These are phyloP conservation scores for Lolium perenne DNA, from an alignment of 176 grass and related monocot species.

Conservation along the genomic window DNA sequence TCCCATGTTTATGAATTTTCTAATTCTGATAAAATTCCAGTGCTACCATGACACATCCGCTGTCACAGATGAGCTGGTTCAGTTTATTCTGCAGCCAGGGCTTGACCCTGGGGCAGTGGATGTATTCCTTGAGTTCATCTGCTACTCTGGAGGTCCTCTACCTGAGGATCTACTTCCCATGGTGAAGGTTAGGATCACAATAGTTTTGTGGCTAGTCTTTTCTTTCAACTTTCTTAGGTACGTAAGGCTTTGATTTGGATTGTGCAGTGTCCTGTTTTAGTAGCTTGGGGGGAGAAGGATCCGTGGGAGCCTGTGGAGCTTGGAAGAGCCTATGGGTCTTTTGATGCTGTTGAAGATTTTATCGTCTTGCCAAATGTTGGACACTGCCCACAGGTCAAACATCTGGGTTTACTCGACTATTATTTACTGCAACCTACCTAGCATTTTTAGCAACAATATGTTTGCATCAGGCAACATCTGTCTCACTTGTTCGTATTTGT, in stretches of 20 bases:
- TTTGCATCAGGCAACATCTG: constrained; percentile 1
- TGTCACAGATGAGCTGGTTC: constrained; percentile 92
- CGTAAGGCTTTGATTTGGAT: constrained; percentile 8
- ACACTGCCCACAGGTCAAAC: constrained; percentile 82
- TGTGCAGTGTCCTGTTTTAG: constrained; percentile 81
- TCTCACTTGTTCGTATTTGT: constrained; percentile 42
- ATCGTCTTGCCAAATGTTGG: constrained; percentile 85
- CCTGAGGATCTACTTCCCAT: constrained; percentile 86
- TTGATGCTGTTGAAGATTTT: constrained; percentile 87
- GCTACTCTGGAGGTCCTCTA: constrained; percentile 96
- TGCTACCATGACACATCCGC: constrained; percentile 89
- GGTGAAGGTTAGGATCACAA: constrained; percentile 60
- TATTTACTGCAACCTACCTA: constrained; percentile 17
- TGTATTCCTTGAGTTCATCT: constrained; percentile 98
- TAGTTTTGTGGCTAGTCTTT: background rate
- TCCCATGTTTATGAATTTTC: background rate
- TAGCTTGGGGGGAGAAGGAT: constrained; percentile 93
- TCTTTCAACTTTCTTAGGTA: background rate
- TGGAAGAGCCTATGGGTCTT: constrained; percentile 78
- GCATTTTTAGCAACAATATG: background rate
- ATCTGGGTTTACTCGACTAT: background rate
- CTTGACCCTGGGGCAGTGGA: constrained; percentile 82
- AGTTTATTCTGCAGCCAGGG: constrained; percentile 89
- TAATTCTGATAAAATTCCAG: constrained; percentile 50
- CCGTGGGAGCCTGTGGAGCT: constrained; percentile 96